phyloP scores from a whole-genome alignment of 1,139 yeast species.

The Candida sanyaensis region DNA sequence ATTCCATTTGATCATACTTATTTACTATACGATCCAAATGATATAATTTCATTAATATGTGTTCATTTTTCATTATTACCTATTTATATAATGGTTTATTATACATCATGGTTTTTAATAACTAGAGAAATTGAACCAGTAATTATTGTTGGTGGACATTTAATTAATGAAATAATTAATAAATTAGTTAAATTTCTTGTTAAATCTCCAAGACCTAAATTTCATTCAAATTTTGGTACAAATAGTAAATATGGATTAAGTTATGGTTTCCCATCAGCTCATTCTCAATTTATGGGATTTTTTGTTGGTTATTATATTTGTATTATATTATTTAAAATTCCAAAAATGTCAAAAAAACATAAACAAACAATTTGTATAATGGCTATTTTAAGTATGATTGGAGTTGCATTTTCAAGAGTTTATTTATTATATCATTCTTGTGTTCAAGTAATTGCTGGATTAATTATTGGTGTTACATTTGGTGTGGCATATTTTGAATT shows the following conservation, averaged over 20 bases:
- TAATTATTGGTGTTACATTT: constrained; percentile 56
- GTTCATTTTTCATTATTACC: constrained; percentile 86
- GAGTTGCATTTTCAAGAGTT: constrained; percentile 75
- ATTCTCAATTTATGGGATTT: constrained; percentile 93
- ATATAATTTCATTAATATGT: constrained; percentile 56
- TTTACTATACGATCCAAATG: constrained; percentile 74
- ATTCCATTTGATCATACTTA: constrained; percentile 72
- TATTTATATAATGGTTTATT: constrained; percentile 73
- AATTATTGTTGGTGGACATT: constrained; percentile 82
- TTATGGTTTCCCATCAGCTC: constrained; percentile 98
- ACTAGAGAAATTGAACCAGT: constrained; percentile 88
- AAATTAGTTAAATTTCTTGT: constrained; percentile 63
- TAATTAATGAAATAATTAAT: constrained; percentile 72
- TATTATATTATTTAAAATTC: constrained; percentile 31
- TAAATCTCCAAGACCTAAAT: constrained; percentile 75
- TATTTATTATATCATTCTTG: constrained; percentile 76
- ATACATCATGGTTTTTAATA: constrained; percentile 79
- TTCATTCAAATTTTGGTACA: constrained; percentile 51
- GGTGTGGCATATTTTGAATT: constrained; percentile 62
- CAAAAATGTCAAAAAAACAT: constrained; percentile 20
- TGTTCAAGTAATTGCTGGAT: constrained; percentile 76
- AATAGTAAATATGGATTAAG: constrained; percentile 51
- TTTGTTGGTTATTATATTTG: constrained; percentile 66
- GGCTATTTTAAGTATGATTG: constrained; percentile 31
- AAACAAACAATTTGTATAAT: constrained; percentile 24